Evolutionary conservation across 1,139 yeast genomes (phyloP), one percentile per base, ranked within the genome.

Genomic region (Debaryomycetaceae sp.): DNA sequence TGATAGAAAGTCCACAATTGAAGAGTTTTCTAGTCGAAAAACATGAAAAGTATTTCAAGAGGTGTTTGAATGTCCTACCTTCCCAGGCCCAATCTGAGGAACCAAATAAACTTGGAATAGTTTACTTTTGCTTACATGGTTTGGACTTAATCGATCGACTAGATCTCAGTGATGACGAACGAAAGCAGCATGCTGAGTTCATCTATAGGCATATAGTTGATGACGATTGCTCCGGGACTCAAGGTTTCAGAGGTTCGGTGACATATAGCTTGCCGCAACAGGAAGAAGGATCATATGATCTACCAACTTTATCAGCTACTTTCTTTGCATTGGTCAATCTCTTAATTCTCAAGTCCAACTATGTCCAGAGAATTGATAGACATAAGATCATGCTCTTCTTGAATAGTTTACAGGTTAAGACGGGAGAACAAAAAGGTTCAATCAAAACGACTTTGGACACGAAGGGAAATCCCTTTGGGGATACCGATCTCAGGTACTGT

Each of bases 401-500:
- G 1, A 47, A 51, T 3, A 48, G 53, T 37, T 85, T 93, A 54
- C 95, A 87, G 58, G 54, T 72, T 0, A 51, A 56, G 2, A 59
- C 66, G 38, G 97, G 97, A 0, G 69, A 77, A 0, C 76, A 81
- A 51, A 69, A 70, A 34, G 85, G 87, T 1, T 67, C 75, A 13
- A 70, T 80, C 43, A 75, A 70, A 43, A 65, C 72, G 0, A 58
- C 65, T 46, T 41, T 74, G 56, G 34, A 53, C 46, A 37, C 40
- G 34, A 42, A 56, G 1, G 76, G 77, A 14, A 36, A 40, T 3
- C 60, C 60, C 1, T 75, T 67, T 55, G 95, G 88, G 13, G 91
- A 86, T 42, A 69, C 72, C 13, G 98, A 90, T 61, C 62, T 87
- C 44, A 68, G 98, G 45, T 81, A 81, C 50, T 79, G 88, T 46